These are phyloP conservation scores for Agarophyton chilense DNA, from an alignment of 23 red algal species.

Conservation along the genomic window DNA sequence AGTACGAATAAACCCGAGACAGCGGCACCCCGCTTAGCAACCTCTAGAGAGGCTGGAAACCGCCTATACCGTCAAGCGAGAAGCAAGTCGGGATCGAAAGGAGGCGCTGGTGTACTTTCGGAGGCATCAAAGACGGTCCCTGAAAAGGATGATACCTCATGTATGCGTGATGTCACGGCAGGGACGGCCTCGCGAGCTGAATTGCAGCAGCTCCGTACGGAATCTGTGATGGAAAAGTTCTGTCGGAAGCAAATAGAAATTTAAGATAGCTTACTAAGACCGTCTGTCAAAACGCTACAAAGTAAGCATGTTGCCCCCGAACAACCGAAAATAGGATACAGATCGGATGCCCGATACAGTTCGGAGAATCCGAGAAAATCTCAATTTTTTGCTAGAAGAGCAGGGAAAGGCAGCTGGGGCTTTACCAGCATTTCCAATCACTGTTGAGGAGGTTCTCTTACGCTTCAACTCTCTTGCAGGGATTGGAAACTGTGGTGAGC, in stretches of 20 bases:
- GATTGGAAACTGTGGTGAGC: too few species aligned
- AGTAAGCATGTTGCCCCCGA: neutral
- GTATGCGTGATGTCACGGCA: neutral
- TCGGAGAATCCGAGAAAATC: neutral
- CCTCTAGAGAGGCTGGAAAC: neutral
- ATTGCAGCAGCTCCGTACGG: too few species aligned
- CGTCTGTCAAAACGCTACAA: neutral
- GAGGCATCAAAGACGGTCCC: neutral
- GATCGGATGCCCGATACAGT: slow-evolving; percentile 1
- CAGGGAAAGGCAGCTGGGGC: neutral
- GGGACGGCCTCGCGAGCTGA: too few species aligned
- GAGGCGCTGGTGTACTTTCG: neutral
- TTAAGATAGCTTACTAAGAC: too few species aligned
- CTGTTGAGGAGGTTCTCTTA: too few species aligned
- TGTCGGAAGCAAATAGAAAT: too few species aligned
- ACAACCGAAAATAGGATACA: neutral
- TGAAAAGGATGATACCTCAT: too few species aligned
- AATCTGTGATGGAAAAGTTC: too few species aligned
- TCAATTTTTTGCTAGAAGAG: neutral
- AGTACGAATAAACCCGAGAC: neutral
- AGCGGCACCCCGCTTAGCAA: neutral
- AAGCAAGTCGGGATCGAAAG: neutral
- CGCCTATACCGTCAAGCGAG: too few species aligned
- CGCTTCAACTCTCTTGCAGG: too few species aligned
- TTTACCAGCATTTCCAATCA: too few species aligned